These are phyloP conservation scores for Aureobasidium sp. DNA, from an alignment of 2,329 filamentous ascomycete species.

Conservation along the genomic window DNA sequence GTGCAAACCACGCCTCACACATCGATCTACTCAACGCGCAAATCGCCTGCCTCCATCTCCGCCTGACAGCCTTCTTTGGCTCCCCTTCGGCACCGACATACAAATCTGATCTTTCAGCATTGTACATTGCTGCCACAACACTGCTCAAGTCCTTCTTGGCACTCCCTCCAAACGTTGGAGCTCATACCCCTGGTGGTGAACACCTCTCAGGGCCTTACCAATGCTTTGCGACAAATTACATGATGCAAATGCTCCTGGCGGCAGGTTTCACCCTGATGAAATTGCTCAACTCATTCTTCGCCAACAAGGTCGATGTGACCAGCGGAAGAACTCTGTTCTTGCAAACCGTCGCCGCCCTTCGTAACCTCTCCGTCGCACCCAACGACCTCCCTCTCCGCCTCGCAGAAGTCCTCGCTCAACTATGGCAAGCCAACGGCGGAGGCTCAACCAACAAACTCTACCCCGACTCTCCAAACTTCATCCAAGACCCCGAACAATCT, in stretches of 20 bases:
- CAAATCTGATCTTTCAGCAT: slow-evolving; percentile 64
- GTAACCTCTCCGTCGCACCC: slow-evolving; percentile 64
- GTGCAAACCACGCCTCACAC: slow-evolving; percentile 23
- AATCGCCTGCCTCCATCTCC: slow-evolving; percentile 67
- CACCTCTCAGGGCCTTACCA: slow-evolving; percentile 11
- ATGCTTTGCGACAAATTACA: slow-evolving; percentile 66
- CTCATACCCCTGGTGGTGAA: slow-evolving; percentile 6
- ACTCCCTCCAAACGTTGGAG: slow-evolving; percentile 36
- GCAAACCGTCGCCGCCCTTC: slow-evolving; percentile 61
- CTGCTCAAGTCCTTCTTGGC: slow-evolving; percentile 69
- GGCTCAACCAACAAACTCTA: slow-evolving; percentile 22
- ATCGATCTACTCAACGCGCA: slow-evolving; percentile 57
- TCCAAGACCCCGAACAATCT: slow-evolving; percentile 44
- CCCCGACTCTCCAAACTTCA: slow-evolving; percentile 26
- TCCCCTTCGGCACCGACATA: slow-evolving; percentile 65
- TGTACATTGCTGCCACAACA: slow-evolving; percentile 64
- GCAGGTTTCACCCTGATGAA: slow-evolving; percentile 72
- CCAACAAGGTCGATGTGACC: slow-evolving; percentile 62
- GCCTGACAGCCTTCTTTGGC: slow-evolving; percentile 75
- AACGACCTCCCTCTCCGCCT: slow-evolving; percentile 76
- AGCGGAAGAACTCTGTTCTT: slow-evolving; percentile 64
- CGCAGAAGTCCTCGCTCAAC: slow-evolving; percentile 78
- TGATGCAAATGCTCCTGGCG: slow-evolving; percentile 80
- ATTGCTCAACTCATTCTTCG: slow-evolving; percentile 67
- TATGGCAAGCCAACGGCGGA: slow-evolving; percentile 59